These are phyloP conservation scores for Hypoxylon lienhwacheense DNA, from an alignment of 495 filamentous ascomycete genomes.

Conservation along the genomic window DNA sequence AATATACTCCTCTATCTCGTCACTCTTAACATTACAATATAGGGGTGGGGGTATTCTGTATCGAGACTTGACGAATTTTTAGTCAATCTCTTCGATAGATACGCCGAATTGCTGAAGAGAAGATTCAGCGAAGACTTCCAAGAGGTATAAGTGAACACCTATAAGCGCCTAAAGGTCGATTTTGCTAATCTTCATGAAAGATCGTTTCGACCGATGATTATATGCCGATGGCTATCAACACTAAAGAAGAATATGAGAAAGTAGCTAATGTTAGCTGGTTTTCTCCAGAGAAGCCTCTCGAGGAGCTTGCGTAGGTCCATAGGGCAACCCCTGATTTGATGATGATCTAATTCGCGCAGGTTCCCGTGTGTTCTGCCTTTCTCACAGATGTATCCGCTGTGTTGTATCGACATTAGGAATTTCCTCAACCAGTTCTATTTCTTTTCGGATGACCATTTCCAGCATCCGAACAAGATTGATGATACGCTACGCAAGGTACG, in stretches of 20 bases:
- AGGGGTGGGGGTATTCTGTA: conserved; percentile 91
- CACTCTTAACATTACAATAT: conserved; percentile 29
- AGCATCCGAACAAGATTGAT: conserved; percentile 82
- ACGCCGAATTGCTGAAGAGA: conserved; percentile 85
- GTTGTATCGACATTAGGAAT: conserved; percentile 96
- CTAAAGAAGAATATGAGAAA: conserved; percentile 88
- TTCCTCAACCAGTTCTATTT: conserved; percentile 96
- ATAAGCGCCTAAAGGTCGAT: conserved; percentile 61
- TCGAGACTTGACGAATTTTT: conserved; percentile 77
- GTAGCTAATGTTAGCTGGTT: conserved; percentile 95
- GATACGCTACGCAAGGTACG: conserved; percentile 77
- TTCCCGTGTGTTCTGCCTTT: conserved; percentile 94
- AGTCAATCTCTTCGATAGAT: conserved; percentile 85
- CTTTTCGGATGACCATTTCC: conserved; percentile 92
- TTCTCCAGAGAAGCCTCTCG: conserved; percentile 71
- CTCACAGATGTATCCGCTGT: conserved; percentile 97
- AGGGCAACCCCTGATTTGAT: background rate
- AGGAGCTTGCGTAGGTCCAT: conserved; percentile 70
- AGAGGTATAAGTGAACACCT: conserved; percentile 69
- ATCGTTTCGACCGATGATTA: conserved; percentile 97
- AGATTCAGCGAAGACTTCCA: conserved; percentile 92
- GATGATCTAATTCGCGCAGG: conserved; percentile 47
- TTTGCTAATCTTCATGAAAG: conserved; percentile 71
- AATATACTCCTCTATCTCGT: background rate
- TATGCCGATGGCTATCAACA: conserved; percentile 97